A percentile compares a stretch with the other conserved stretches of the same genome.
These are phyloP conservation scores for Paraphysoderma sedebokerense DNA, from an alignment of 371 early-diverging fungal species.

Conservation along the genomic window DNA sequence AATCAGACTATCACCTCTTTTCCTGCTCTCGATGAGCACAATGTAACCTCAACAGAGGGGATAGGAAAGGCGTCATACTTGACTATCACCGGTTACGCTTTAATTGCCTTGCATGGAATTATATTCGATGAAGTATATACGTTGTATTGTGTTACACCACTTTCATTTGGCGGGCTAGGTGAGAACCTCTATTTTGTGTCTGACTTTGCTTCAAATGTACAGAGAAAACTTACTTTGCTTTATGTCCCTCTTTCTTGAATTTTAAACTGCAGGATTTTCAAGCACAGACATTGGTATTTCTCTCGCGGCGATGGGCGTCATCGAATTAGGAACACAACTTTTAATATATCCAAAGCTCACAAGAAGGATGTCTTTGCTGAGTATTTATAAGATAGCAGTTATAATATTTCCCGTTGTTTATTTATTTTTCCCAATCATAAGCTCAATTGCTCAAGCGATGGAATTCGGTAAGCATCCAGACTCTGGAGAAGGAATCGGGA, in stretches of 20 bases:
- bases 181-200: too few relatives aligned
- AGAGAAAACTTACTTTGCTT: too few relatives aligned
- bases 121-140: conserved; percentile 56
- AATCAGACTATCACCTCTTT: too few relatives aligned
- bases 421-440: conserved; percentile 22
- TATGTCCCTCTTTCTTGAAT: too few relatives aligned
- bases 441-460: conserved; percentile 7
- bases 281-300: conserved; percentile 35
- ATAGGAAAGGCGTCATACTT: not conserved
- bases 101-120: conserved; percentile 44
- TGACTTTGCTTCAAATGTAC: too few relatives aligned
- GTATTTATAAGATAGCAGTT: conserved; percentile 16
- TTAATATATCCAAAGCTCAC: conserved; percentile 30
- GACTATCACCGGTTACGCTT: conserved; percentile 10
- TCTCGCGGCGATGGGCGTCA: conserved; percentile 29
- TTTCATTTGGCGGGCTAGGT: conserved; percentile 36
- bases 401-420: conserved; percentile 20
- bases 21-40: not conserved
- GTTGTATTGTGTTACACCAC: conserved; percentile 35
- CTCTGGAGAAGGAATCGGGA: conserved; percentile 5
- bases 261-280: too few relatives aligned
- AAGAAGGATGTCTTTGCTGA: conserved; percentile 14
- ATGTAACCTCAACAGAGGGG: not conserved
- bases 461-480: conserved; percentile 2
- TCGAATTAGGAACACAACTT: conserved; percentile 35